These are phyloP conservation scores for Neophaeococcomyces aloes DNA, from an alignment of 2,329 filamentous ascomycete species.

Conservation along the genomic window DNA sequence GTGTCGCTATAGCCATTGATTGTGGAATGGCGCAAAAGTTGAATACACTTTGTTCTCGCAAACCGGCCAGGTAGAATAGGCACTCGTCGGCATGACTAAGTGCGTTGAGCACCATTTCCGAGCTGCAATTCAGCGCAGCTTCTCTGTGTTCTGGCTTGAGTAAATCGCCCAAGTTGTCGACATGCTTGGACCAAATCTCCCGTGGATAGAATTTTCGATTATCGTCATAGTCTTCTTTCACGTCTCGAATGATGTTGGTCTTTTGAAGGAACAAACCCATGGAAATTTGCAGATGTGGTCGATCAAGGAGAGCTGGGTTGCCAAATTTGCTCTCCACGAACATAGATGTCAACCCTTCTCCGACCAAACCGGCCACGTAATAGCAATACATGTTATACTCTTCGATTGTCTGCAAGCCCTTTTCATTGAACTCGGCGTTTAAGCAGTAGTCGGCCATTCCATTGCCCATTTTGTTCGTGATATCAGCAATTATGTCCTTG, in stretches of 20 bases:
- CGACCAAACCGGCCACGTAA: constrained; percentile 97
- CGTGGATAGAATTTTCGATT: constrained; percentile 86
- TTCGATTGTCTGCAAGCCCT: constrained; percentile 69
- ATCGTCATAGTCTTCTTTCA: constrained; percentile 81
- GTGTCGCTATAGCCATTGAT: constrained; percentile 89
- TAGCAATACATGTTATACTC: constrained; percentile 97
- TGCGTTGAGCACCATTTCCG: constrained; percentile 89
- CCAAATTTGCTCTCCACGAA: constrained; percentile 82
- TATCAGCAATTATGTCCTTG: constrained; percentile 78
- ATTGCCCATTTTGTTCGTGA: constrained; percentile 89
- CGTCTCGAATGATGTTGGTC: constrained; percentile 96
- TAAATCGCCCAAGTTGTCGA: constrained; percentile 77
- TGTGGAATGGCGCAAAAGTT: constrained; percentile 98
- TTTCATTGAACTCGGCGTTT: constrained; percentile 68
- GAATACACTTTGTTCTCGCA: constrained; percentile 94
- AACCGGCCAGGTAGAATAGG: constrained; percentile 91
- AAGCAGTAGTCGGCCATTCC: constrained; percentile 95
- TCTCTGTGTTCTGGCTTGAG: constrained; percentile 71
- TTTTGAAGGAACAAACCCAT: constrained; percentile 98
- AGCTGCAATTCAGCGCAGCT: constrained; percentile 71
- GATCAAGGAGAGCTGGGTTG: constrained; percentile 70
- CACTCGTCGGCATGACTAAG: constrained; percentile 82
- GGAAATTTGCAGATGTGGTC: constrained; percentile 73
- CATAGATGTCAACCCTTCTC: constrained; percentile 79
- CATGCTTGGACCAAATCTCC: constrained; percentile 95